These are phyloP conservation scores for Hyaloscypha bicolor DNA, from an alignment of 495 filamentous ascomycete genomes.

Conservation along the genomic window DNA sequence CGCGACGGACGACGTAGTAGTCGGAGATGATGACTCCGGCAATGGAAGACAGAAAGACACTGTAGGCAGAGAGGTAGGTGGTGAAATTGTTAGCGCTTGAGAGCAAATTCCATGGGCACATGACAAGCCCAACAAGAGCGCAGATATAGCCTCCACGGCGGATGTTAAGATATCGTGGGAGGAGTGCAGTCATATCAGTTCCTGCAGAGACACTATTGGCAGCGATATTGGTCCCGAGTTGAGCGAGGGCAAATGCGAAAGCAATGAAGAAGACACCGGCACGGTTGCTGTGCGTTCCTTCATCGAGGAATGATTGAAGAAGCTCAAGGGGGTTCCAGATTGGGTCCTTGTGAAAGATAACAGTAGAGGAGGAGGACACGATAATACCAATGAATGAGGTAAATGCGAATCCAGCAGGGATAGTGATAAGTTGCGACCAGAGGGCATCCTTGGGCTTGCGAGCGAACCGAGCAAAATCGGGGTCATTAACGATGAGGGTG, in stretches of 20 bases:
- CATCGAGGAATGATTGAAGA: constrained; percentile 66
- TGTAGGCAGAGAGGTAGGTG: constrained; percentile 93
- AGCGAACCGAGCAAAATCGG: constrained; percentile 89
- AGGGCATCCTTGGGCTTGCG: constrained; percentile 76
- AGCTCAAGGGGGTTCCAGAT: constrained; percentile 90
- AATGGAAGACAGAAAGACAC: constrained; percentile 92
- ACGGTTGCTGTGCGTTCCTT: constrained; percentile 74
- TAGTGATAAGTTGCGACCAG: constrained; percentile 89
- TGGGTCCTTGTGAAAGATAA: constrained; percentile 71
- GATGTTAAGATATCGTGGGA: constrained; percentile 86
- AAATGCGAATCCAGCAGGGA: constrained; percentile 82
- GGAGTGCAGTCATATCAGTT: constrained; percentile 88
- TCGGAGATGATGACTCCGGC: constrained; percentile 88
- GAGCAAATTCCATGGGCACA: constrained; percentile 89
- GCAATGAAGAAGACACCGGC: constrained; percentile 91
- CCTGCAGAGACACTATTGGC: constrained; percentile 90
- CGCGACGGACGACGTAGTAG: constrained; percentile 86
- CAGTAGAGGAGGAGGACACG: constrained; percentile 79
- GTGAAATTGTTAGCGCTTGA: constrained; percentile 83
- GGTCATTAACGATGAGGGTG: constrained; percentile 82
- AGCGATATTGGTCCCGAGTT: constrained; percentile 87
- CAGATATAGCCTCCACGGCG: constrained; percentile 90
- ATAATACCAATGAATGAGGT: constrained; percentile 95
- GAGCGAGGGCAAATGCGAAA: constrained; percentile 79
- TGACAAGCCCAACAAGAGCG: constrained; percentile 77